Base-by-base conservation (phyloP, 768 basidiomycete species). In the Boletus edulis region DNA sequence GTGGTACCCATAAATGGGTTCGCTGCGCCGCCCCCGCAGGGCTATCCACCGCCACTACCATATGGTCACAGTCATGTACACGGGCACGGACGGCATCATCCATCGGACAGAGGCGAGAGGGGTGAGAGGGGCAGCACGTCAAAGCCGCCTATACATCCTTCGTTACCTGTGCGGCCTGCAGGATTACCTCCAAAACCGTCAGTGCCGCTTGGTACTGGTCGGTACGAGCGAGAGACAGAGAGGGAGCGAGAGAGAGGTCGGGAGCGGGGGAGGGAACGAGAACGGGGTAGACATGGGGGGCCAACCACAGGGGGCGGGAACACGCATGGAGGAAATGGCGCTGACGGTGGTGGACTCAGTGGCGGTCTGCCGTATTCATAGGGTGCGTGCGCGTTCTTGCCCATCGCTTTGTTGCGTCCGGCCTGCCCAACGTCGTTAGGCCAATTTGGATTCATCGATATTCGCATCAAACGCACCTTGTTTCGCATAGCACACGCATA, bases 301-400 rank as follows among this genome's bases (percentile, higher is more conserved):
- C 17, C 56, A 37, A 17, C 38, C 13, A 31, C 46, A 11, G 61
- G 49, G n/a, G 54, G 48, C 5, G 57, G 51, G 14, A 40, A 51
- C 15, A 51, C 29, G 7, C 40, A 39, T 2, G 62, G 54, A 35
- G 54, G 45, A 20, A 53, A 41, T 14, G 60, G 46, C 8, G 46
- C 49, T 10, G 48, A 49, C 2, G 45, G 47, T 22, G 59, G 57
- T 17, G 55, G 63, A 20, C 53, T 60, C 38, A 59, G 54, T 22
- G 67, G 60, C 8, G 68, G 60, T 14, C 54, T 69, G n/a, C 68
- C 70, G 7, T 72, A 71, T 29, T 71, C 70, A 47, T 72, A 62
- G 44, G 37, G 43, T 55, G 22, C 48, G 55, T 49, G 44, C 44
- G 43, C 32, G 13, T 22, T 31, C 35, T 40, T 24, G 0, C 17